Conservation (phyloP, 1,139 yeast genomes). For the Geotrichum aggregatum region DNA sequence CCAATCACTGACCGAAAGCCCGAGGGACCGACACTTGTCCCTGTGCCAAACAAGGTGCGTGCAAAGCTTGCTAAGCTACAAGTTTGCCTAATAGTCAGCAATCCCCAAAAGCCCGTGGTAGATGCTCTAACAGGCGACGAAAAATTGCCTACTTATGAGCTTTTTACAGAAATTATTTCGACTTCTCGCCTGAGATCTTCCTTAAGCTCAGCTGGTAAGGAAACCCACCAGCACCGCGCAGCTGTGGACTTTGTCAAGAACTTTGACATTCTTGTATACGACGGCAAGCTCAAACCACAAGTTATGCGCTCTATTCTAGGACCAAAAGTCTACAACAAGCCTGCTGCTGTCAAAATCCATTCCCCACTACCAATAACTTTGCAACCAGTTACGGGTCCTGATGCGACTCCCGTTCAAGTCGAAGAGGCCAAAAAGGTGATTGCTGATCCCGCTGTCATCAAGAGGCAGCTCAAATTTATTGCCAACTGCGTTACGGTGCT, state of each 20-base stretch:
- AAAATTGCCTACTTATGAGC: constrained; percentile 27
- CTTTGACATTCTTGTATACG: constrained; percentile 30
- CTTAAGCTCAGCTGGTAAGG: constrained; percentile 18
- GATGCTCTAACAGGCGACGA: constrained; percentile 25
- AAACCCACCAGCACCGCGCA: constrained; percentile 19
- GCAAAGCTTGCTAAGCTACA: constrained; percentile 24
- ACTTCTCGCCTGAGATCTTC: constrained; percentile 28
- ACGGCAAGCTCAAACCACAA: constrained; percentile 26
- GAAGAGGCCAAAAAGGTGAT: constrained; percentile 21
- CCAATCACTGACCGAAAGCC: constrained; percentile 6
- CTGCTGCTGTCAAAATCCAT: constrained; percentile 29
- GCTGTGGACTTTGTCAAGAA: constrained; percentile 22
- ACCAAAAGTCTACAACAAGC: constrained; percentile 26
- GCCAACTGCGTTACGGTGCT: constrained; percentile 28
- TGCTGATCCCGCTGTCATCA: constrained; percentile 27
- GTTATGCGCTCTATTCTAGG: constrained; percentile 29
- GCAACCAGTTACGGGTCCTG: constrained; percentile 21
- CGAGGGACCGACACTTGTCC: constrained; percentile 27
- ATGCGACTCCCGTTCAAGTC: constrained; percentile 23
- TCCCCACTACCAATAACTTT: constrained; percentile 27
- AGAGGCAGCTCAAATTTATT: constrained; percentile 28
- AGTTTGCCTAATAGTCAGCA: constrained; percentile 31
- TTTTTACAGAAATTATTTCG: constrained; percentile 31
- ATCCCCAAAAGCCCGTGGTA: constrained; percentile 28
- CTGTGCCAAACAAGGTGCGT: constrained; percentile 28